Base-by-base conservation (phyloP, 495 filamentous ascomycete genomes). In the Hypomontagnella submonticulosa region DNA sequence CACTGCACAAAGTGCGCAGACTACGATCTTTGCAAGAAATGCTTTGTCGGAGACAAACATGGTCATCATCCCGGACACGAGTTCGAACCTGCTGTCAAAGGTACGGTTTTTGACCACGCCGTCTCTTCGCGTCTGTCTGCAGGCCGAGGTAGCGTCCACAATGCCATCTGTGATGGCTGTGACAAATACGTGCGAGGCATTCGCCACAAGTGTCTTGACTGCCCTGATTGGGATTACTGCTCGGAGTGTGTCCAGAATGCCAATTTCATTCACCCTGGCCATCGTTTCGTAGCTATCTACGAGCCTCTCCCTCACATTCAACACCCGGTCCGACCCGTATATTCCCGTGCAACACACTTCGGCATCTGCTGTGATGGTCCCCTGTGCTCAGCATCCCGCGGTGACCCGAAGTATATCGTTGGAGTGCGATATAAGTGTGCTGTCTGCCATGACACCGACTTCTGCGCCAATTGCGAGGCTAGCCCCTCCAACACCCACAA, bases 151-250 rank as follows among this genome's bases (percentile, higher is more conserved):
- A 83, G 87, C 71, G 80, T 83, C 37, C 95, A 99, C 79, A 88
- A 88, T 51, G 95, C 95, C 38, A 88, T 96, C 65, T 99, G 95
- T 72, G 95, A 99, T 79, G 92, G 92, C 40, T 99, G 95, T 76
- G 91, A 99, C 60, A 89, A 90, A 83, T 85, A 84, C 69, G 96
- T 99, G 69, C 83, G 85, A 71, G 95, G 95, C 68, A 86, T 96
- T 41, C 94, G 95, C 68, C 90, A 98, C 85, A 99, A 99, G 84
- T 99, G 95, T 79, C 82, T 97, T 65, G 88, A 90, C 69, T 99
- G 95, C 82, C 95, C 96, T 30, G 95, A 99, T 73, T 99, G 91
- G 91, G 95, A 99, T 67, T 97, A 90, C 80, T 99, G 95, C 80
- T 83, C 84, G n/a, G 79, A 82, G 4, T 99, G 95, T 77, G 76